Conservation (phyloP, 805 yeast species). For the Komagataella ulmi region DNA sequence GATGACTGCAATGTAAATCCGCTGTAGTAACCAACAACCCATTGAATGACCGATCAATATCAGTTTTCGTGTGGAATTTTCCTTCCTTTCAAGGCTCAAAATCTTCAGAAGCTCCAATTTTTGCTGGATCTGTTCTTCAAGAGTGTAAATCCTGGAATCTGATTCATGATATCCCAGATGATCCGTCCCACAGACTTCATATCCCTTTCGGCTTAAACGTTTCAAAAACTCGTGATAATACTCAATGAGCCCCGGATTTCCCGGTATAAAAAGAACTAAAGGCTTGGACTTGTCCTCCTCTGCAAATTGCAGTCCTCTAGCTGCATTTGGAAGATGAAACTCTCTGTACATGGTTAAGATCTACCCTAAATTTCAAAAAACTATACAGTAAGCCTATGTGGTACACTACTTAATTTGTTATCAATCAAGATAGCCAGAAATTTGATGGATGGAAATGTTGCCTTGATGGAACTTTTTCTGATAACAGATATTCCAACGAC, state of each 20-base stretch:
- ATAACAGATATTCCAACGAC: slow-evolving; percentile 13
- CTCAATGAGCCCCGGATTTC: slow-evolving; percentile 64
- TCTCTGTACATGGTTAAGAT: background rate
- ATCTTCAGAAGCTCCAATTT: slow-evolving; percentile 35
- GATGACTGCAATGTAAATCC: slow-evolving; percentile 23
- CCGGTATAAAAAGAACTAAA: slow-evolving; percentile 52
- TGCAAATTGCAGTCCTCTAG: background rate
- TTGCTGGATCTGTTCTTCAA: slow-evolving; percentile 47
- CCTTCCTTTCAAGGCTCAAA: slow-evolving; percentile 9
- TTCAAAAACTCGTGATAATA: slow-evolving; percentile 46
- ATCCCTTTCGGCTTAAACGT: background rate
- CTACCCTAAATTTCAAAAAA: background rate
- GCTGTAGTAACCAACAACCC: slow-evolving; percentile 52
- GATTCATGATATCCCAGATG: background rate
- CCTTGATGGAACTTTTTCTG: background rate
- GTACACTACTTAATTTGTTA: background rate
- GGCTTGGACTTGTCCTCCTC: slow-evolving; percentile 9
- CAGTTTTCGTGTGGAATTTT: slow-evolving; percentile 18
- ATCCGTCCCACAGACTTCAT: background rate
- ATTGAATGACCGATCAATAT: slow-evolving; percentile 57
- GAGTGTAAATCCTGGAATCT: slow-evolving; percentile 15
- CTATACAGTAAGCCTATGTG: background rate
- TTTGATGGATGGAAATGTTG: background rate
- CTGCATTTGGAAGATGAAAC: background rate
- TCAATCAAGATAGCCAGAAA: background rate